Base-by-base conservation (phyloP, 805 yeast genomes). In the Wickerhamiella qilinensis region DNA sequence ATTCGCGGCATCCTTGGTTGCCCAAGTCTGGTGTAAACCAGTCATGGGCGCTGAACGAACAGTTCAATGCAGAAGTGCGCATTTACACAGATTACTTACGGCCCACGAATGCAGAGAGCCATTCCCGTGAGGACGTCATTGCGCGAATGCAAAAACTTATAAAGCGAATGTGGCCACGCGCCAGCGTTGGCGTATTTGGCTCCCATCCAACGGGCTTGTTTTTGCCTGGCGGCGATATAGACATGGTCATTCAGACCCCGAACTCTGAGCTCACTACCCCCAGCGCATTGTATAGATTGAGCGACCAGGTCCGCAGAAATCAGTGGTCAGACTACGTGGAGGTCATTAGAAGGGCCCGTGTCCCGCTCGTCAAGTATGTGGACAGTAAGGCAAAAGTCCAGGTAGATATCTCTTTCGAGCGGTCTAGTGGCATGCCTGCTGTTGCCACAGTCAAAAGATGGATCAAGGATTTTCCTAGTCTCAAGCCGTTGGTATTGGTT, bases 221-320 rank as follows among this genome's bases (percentile, higher is more conserved):
- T 53, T 64, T 88, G 15, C 97, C 97, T 0, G 94, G 94, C 2
- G 83, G 95, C 0, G 98, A 88, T 64, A 84, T 88, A 24, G 98
- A 88, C 57, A 77, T 91, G 75, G 96, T 86, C 33, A 71, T 88
- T 19, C 64, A 77, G 3, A 78, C 93, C 18, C 58, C 65, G 15
- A 58, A 62, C 12, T 75, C 77, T 2, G 69, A 66, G 44, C 67
- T 71, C 47, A 63, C 63, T 38, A 84, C 72, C 49, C 70, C 68
- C 41, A 66, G 73, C n/a, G 62, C 71, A 19, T 58, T 88, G 34
- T 85, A 77, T 54, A 76, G 75, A 49, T 62, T 88, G 9, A 75
- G 94, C 2, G 73, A 84, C 4, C 71, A 68, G 49, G 63, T 88
- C 44, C 68, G 82, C 48, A 64, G 68, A 30, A 60, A 65, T 31